Base-by-base conservation (phyloP, 139 green algal species). In the Micractinium sp. region DNA sequence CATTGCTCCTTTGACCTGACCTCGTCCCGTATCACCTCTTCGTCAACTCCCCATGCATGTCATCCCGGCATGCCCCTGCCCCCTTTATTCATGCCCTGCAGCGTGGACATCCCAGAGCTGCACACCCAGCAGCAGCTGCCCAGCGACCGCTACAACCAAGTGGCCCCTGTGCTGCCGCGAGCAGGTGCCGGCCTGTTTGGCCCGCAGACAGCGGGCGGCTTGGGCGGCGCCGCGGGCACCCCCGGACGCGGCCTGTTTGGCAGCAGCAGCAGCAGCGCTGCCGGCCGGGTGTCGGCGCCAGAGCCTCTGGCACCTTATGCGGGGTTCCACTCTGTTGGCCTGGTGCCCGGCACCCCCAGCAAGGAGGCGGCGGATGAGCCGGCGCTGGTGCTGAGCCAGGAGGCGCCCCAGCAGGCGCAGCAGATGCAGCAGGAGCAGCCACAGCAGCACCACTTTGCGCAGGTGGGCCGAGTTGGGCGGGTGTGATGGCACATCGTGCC, bases 61-160 rank as follows among this genome's bases (percentile, higher is more conserved):
- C 47, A 56, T 56, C 47, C 47, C n/a, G n/a, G n/a, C n/a, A n/a
- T n/a, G n/a, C n/a, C n/a, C 41, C 41, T 63, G 13, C 61, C 22
- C 41, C 31, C n/a, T n/a, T n/a, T n/a, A 12, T 39, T n/a, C 81
- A 53, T 38, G 1, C 61, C 61, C 0, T 53, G 86, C 77, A 89
- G 86, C 39, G 41, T 92, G 19, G 81, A 92, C 78, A 88, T 92
- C 41, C 90, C 90, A 23, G 85, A 91, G 16, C 41, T 82, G 36
- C 82, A 87, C 47, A 1, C 53, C 19, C 86, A 89, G 35, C 18
- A 75, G 76, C 35, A 82, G 31, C 74, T 92, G 80, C 86, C 90
- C 63, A 87, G 73, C 41, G 90, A 92, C 60, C 13, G 27, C 13
- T 92, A 92, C 81, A 92, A 92, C 81, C 84, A 81, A 3, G 84